Base-by-base conservation (phyloP, 192 early-diverging fungal species). In the Coemansia sp. region DNA sequence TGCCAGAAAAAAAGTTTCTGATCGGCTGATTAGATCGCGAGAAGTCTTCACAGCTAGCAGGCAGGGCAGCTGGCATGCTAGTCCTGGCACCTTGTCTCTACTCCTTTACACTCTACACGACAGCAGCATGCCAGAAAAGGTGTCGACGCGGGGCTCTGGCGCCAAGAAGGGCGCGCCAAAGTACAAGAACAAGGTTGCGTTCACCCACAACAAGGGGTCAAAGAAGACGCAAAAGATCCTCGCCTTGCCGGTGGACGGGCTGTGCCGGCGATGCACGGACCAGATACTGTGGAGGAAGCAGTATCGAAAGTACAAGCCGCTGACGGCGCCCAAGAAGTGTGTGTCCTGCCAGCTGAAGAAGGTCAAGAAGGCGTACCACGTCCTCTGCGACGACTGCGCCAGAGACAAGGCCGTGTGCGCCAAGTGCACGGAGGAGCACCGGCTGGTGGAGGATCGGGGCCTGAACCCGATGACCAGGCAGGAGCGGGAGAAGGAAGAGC, bases 241-340 rank as follows among this genome's bases (percentile, higher is more conserved):
- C 21, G 70, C 76, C 5, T 67, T 86, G 38, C 92, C 92, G 0
- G 83, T 90, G 0, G 78, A 83, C 40, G 92, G 93, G 22, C 71
- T 98, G 32, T 88, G 85, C 57, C 54, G 79, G 38, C 70, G 79
- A 33, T 88, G 85, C 67, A 82, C 80, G 13, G 85, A 88, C 35
- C 80, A 87, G 29, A 77, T 90, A 18, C 53, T 81, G 65, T 89
- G 83, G 85, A 77, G 88, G 41, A 95, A 99, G 66, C 86, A 89
- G 67, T 92, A 89, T 78, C 85, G 85, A 62, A 92, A 96, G 71
- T 99, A 99, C 77, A 99, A 96, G 79, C 90, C 92, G 27, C 80
- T 99, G 56, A 92, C 91, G 17, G 78, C 77, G 18, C 80, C 87
- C 44, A 93, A 92, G 67, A 91, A 86, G 54, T 99, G 66, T 44